phyloP scores from a whole-genome alignment of 352 stramenopile genomes.

The Phytophthora podocarpi region DNA sequence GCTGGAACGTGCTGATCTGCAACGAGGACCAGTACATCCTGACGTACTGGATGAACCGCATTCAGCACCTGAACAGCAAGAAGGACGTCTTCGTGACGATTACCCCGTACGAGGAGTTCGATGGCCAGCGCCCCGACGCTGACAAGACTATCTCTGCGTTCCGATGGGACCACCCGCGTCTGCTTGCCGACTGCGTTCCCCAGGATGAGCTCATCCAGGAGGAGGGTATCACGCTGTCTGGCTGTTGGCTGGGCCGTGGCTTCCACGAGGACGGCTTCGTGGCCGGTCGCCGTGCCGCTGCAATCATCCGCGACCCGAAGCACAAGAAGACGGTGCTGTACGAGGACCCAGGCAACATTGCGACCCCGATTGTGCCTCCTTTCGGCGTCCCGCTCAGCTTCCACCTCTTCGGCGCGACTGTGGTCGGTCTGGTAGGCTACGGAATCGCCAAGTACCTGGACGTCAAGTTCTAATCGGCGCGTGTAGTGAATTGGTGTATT shows the following conservation, averaged over 20 bases:
- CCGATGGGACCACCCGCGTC: conserved; percentile 85
- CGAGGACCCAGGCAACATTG: conserved; percentile 84
- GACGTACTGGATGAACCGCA: conserved; percentile 92
- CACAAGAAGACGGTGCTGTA: conserved; percentile 75
- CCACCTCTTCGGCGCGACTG: conserved; percentile 54
- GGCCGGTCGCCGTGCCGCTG: conserved; percentile 70
- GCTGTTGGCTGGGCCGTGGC: conserved; percentile 78
- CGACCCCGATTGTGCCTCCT: conserved; percentile 67
- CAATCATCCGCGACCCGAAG: conserved; percentile 81
- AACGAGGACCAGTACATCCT: conserved; percentile 85
- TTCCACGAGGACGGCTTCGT: conserved; percentile 91
- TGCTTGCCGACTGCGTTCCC: conserved; percentile 82
- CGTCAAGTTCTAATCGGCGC: conserved; percentile 42
- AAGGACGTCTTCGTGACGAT: conserved; percentile 90
- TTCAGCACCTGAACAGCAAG: conserved; percentile 86
- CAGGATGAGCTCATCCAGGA: conserved; percentile 88
- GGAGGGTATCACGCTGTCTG: conserved; percentile 83
- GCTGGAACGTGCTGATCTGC: conserved; percentile 88
- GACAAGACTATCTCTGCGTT: conserved; percentile 74
- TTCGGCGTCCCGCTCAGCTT: conserved; percentile 77
- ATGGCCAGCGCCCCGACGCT: conserved; percentile 54
- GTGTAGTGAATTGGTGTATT: conserved; percentile 28
- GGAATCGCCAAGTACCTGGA: conserved; percentile 66
- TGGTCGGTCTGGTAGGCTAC: conserved; percentile 72
- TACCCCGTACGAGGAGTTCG: conserved; percentile 76